Evolutionary conservation across 257 asterid genomes (phyloP).

Genomic region (Salvia hispanica): DNA sequence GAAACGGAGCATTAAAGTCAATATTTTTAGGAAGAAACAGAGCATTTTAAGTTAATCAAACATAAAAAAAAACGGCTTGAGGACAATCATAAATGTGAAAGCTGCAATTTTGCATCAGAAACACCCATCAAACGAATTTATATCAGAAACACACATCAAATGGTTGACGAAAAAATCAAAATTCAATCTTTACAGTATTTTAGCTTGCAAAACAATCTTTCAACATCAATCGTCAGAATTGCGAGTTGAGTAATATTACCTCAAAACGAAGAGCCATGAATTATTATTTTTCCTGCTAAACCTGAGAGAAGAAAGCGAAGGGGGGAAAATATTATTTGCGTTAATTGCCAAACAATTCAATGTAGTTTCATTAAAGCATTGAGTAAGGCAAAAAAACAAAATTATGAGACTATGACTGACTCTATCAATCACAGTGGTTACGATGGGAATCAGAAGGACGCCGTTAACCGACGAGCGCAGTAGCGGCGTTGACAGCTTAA

Average conservation of each 20-base stretch:
- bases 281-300: neutral
- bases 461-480: neutral
- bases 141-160: no score
- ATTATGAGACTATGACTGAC: neutral
- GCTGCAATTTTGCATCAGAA: neutral
- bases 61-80: neutral
- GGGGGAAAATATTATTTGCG: neutral
- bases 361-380: neutral
- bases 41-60: neutral
- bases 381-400: neutral
- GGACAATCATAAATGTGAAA: neutral
- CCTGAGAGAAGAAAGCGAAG: slow-evolving; percentile 23
- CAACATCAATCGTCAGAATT: neutral
- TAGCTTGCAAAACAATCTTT: neutral
- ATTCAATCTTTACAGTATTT: slow-evolving; percentile 23
- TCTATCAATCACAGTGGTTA: neutral
- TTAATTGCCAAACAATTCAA: neutral
- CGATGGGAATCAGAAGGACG: slow-evolving; percentile 9
- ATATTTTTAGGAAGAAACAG: no score
- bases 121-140: neutral
- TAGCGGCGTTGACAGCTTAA: neutral
- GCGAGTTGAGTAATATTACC: slow-evolving; percentile 29
- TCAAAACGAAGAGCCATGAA: slow-evolving; percentile 54
- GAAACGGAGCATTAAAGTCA: neutral
- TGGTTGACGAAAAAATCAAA: neutral